phyloP scores from a whole-genome alignment of 345 rosid species.

The Schrenkiella parvula region DNA sequence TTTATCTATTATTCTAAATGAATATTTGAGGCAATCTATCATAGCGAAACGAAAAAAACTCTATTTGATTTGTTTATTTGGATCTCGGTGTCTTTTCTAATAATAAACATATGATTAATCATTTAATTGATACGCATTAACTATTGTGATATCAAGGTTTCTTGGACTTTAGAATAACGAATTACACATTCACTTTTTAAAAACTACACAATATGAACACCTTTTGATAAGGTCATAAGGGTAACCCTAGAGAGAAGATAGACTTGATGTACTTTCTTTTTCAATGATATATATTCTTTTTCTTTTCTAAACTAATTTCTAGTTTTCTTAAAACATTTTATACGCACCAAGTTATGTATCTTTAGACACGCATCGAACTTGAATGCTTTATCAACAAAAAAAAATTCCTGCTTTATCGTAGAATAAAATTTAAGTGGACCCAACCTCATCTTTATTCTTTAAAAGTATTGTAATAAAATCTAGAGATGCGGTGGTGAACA shows the following conservation, averaged over 20 bases:
- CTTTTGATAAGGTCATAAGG: neutral
- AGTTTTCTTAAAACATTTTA: neutral
- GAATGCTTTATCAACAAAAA: slow-evolving; percentile 12
- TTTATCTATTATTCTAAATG: neutral
- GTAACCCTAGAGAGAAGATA: slow-evolving; percentile 15
- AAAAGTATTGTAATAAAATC: slow-evolving; percentile 4
- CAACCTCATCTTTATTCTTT: slow-evolving; percentile 15
- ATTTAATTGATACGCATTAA: neutral
- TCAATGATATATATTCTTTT: neutral
- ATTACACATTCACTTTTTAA: neutral
- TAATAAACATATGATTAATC: neutral
- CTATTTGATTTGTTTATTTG: neutral
- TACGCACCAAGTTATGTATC: slow-evolving; percentile 27
- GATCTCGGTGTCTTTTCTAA: neutral
- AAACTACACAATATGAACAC: neutral
- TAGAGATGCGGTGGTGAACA: slow-evolving; percentile 22
- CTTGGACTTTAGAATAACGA: neutral
- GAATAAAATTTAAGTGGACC: slow-evolving; percentile 21
- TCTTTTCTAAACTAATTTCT: neutral
- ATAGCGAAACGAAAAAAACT: neutral
- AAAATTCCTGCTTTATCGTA: slow-evolving; percentile 5
- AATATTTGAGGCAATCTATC: neutral
- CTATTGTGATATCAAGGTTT: neutral
- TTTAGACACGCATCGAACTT: slow-evolving; percentile 36
- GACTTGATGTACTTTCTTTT: neutral